A percentile compares a stretch with the other conserved stretches of the same genome.
These are phyloP conservation scores for Diaporthe ilicicola DNA, from an alignment of 2,329 filamentous ascomycete genomes.

Conservation along the genomic window DNA sequence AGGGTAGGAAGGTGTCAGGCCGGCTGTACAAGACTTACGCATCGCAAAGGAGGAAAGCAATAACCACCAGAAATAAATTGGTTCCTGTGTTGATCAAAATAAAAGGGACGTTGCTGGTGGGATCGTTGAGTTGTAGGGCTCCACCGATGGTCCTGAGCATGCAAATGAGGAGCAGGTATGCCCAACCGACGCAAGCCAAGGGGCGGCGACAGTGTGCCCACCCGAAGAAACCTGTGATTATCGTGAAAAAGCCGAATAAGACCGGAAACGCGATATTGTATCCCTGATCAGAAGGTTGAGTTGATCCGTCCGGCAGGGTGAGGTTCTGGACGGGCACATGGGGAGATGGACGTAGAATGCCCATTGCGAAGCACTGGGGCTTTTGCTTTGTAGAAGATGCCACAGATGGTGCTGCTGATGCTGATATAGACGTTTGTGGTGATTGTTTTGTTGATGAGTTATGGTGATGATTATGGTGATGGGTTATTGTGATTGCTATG, in stretches of 20 bases:
- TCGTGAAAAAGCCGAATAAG: no score
- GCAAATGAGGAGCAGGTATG: neutral
- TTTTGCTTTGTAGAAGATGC: neutral
- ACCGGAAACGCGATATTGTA: no score
- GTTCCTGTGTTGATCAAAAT: neutral
- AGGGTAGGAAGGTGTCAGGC: no score
- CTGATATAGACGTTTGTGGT: neutral
- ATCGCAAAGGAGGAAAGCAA: neutral
- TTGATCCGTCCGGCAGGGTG: no score
- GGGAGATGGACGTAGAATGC: no score
- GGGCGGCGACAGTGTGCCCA: no score
- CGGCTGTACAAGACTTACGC: neutral
- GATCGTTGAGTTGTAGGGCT: neutral
- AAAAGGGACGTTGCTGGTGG: neutral
- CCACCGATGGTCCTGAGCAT: neutral
- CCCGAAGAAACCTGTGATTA: no score
- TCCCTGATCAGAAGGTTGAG: no score
- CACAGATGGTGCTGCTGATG: neutral
- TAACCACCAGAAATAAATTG: neutral
- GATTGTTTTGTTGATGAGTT: neutral
- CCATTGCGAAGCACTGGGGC: neutral
- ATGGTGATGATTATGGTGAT: neutral
- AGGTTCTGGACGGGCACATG: no score
- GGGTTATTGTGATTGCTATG: neutral
- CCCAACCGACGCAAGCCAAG: no score